Conservation (phyloP, 2,329 filamentous ascomycete genomes). For the Neoscytalidium dimidiatum region DNA sequence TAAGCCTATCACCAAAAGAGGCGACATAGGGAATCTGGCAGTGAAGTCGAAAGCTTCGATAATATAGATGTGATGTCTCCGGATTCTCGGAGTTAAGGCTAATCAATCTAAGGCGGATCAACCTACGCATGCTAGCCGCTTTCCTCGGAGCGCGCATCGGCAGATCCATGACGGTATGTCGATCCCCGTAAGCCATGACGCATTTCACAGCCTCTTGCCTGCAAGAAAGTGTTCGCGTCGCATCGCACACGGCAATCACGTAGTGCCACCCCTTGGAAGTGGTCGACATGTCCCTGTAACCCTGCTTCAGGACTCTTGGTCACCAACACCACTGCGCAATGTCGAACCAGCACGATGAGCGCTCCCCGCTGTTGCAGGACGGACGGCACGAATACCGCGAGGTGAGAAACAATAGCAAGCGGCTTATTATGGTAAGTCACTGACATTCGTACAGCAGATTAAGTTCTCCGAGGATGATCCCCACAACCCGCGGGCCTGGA, state of each 20-base stretch:
- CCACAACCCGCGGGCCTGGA: constrained; percentile 51
- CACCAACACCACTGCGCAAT: background rate
- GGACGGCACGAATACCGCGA: constrained; percentile 36
- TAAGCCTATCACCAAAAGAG: no score
- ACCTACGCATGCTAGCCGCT: background rate
- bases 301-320: background rate
- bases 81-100: background rate
- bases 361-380: constrained; percentile 41
- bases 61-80: no score
- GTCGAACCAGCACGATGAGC: constrained; percentile 32
- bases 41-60: no score
- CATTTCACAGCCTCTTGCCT: background rate
- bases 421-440: constrained; percentile 25
- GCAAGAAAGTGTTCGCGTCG: background rate
- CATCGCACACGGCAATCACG: background rate
- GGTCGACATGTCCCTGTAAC: background rate
- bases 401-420: constrained; percentile 2
- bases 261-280: background rate
- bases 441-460: constrained; percentile 24
- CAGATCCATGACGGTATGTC: constrained; percentile 7
- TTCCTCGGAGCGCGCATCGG: background rate
- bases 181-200: background rate
- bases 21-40: no score
- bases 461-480: constrained; percentile 41
- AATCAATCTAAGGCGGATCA: background rate